These are phyloP conservation scores for Boletales sp. DNA, from an alignment of 768 basidiomycete species.

Conservation along the genomic window DNA sequence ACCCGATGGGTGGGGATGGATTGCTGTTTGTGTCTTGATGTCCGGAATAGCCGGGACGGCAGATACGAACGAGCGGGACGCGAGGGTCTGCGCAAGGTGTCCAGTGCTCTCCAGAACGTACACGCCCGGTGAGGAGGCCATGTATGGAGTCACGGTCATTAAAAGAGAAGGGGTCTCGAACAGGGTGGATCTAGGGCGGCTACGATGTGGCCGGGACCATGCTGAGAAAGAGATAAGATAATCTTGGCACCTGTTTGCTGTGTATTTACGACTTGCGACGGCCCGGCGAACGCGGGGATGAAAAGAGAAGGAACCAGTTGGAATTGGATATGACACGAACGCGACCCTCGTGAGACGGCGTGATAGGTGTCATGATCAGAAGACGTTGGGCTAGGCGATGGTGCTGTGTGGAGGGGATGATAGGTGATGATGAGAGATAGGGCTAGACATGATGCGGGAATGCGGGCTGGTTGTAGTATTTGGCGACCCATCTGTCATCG, in stretches of 20 bases:
- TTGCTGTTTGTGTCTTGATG: neutral
- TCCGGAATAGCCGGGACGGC: neutral
- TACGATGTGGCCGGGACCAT: constrained; percentile 1
- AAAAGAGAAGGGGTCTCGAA: constrained; percentile 3
- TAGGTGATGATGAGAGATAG: neutral
- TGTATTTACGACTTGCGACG: neutral
- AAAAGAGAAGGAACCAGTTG: constrained; percentile 1
- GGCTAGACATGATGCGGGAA: neutral
- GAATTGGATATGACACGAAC: neutral
- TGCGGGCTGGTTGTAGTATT: no score
- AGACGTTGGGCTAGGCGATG: no score
- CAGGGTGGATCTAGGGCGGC: constrained; percentile 1
- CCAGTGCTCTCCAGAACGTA: neutral
- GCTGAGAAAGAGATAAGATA: constrained; percentile 19
- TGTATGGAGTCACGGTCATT: constrained; percentile 13
- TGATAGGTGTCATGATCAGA: neutral
- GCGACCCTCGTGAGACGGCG: neutral
- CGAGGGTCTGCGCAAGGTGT: constrained; percentile 3
- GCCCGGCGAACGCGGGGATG: constrained; percentile 14
- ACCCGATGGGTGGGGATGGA: constrained; percentile 2
- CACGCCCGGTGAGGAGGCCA: neutral
- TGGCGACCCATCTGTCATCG: no score
- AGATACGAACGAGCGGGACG: neutral
- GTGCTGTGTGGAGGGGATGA: no score
- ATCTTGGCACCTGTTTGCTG: neutral